Conservation (phyloP, 306 rosid genomes). For the Trichosanthes cucumerina region DNA sequence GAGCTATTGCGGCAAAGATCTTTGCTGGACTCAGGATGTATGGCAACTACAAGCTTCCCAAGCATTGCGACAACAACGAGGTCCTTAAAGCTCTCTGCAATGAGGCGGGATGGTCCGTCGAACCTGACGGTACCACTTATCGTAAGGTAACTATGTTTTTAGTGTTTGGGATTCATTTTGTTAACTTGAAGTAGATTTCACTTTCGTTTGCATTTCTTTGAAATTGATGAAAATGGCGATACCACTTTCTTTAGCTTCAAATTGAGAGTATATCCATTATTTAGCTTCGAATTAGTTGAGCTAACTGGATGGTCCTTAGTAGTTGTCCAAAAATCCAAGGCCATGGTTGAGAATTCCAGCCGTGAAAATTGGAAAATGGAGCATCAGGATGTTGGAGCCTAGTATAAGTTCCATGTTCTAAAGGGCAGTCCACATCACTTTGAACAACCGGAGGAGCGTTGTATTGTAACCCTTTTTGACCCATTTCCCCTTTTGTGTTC, state of each 20-base stretch:
- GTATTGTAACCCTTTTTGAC: not conserved
- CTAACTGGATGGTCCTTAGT: not conserved
- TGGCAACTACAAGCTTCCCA: constrained; percentile 81
- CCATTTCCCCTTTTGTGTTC: not conserved
- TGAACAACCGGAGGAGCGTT: not conserved
- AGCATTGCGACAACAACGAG: constrained; percentile 93
- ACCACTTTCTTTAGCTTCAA: not conserved
- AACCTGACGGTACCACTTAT: constrained; percentile 79
- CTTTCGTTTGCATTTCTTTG: not conserved
- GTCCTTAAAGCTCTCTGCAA: constrained; percentile 86
- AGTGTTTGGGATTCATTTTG: not conserved
- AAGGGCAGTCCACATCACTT: not conserved
- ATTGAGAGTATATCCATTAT: not conserved
- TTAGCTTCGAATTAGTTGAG: not conserved
- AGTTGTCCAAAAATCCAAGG: not conserved
- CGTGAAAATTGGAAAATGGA: not conserved
- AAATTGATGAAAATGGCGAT: not conserved
- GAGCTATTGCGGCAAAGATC: constrained; percentile 84
- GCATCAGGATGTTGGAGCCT: not conserved
- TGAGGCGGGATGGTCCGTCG: constrained; percentile 86
- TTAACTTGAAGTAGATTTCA: not conserved
- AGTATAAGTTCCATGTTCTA: not conserved
- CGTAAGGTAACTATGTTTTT: constrained; percentile 46
- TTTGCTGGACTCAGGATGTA: constrained; percentile 71
- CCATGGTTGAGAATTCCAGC: not conserved